Conservation (phyloP, 148 eudicot species). For the Selenicereus undatus region DNA sequence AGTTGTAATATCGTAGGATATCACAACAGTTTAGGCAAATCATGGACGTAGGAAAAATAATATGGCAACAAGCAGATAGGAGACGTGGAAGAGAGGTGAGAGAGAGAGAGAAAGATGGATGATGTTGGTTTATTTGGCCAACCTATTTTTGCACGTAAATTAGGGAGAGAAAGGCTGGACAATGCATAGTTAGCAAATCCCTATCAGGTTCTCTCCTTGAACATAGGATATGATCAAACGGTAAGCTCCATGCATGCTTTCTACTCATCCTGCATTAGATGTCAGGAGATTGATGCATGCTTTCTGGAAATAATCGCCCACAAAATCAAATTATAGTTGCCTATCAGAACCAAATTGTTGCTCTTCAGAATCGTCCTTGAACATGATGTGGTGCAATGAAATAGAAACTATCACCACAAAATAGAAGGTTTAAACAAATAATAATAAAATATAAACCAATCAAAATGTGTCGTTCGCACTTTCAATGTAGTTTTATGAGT, state of each 20-base stretch:
- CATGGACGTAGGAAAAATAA: conserved; percentile 5
- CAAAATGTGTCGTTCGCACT: too few species aligned
- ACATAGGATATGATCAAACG: conserved; percentile 15
- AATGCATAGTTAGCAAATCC: conserved; percentile 24
- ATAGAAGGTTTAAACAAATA: too few species aligned
- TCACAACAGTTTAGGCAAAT: conserved; percentile 21
- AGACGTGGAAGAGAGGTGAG: conserved; percentile 15
- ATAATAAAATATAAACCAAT: too few species aligned
- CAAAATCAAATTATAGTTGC: too few species aligned
- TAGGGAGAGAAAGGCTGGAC: conserved; percentile 4
- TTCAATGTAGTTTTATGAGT: too few species aligned
- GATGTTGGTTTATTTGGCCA: conserved; percentile 17
- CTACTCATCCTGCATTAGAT: too few species aligned
- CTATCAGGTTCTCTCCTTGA: conserved; percentile 15
- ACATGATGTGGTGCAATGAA: too few species aligned
- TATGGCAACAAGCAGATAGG: conserved; percentile 4
- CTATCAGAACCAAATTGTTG: too few species aligned
- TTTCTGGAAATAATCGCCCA: too few species aligned
- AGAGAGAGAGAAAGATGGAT: conserved; percentile 10
- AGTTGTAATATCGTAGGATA: conserved; percentile 24
- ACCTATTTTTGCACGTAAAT: conserved; percentile 9
- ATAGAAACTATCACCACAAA: too few species aligned
- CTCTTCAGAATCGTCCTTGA: too few species aligned
- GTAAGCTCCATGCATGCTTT: neutral
- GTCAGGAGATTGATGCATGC: too few species aligned